These are phyloP conservation scores for Aureobasidium sp. DNA, from an alignment of 2,329 filamentous ascomycete genomes.

Conservation along the genomic window DNA sequence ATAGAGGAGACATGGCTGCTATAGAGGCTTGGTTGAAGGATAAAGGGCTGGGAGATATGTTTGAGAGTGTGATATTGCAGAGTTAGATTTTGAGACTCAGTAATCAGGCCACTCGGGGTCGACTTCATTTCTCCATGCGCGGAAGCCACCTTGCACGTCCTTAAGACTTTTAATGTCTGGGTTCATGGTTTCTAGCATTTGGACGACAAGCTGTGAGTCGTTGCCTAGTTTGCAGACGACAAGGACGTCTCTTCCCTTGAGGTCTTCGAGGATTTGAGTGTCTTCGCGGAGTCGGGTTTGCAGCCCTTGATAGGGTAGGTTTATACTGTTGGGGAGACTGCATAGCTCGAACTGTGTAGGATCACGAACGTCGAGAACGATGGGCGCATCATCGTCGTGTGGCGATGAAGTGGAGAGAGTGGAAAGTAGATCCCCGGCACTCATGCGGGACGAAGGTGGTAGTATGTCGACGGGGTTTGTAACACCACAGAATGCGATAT, in stretches of 20 bases:
- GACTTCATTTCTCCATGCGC: constrained; percentile 62
- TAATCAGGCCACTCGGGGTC: constrained; percentile 53
- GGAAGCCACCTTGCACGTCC: constrained; percentile 64
- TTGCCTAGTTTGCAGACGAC: constrained; percentile 68
- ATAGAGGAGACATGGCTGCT: constrained; percentile 47
- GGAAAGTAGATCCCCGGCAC: constrained; percentile 44
- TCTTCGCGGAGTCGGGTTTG: constrained; percentile 24
- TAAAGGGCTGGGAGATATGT: constrained; percentile 37
- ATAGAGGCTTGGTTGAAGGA: constrained; percentile 43
- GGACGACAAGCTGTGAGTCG: constrained; percentile 65
- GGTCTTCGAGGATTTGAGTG: constrained; percentile 17
- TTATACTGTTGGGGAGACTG: constrained; percentile 66
- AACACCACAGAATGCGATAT: constrained; percentile 76
- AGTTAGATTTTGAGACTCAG: constrained; percentile 23
- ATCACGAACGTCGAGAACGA: constrained; percentile 70
- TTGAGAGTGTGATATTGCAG: constrained; percentile 32
- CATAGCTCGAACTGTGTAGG: constrained; percentile 78
- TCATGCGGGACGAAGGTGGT: constrained; percentile 6
- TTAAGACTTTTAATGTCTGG: constrained; percentile 54
- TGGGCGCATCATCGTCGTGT: constrained; percentile 15
- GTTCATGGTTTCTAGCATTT: constrained; percentile 56
- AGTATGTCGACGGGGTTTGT: constrained; percentile 49
- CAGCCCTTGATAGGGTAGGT: constrained; percentile 57
- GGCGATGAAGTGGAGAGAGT: neutral
- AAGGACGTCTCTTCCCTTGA: constrained; percentile 50